These are phyloP conservation scores for Ceratonia siliqua DNA, from an alignment of 306 rosid genomes.

Conservation along the genomic window DNA sequence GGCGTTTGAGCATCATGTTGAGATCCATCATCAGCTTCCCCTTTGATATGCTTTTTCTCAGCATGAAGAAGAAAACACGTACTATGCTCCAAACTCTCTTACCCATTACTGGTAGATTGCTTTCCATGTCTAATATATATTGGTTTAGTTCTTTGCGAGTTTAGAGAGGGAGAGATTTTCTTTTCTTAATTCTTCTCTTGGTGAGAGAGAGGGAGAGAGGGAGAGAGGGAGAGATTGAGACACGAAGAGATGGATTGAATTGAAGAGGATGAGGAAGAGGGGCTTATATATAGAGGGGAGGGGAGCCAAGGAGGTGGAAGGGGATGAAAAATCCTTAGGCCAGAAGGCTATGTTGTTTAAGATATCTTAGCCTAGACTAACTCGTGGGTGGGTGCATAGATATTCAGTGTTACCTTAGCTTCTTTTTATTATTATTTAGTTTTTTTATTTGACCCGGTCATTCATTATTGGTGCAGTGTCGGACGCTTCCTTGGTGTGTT, in stretches of 20 bases:
- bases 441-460: background rate
- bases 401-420: conserved; percentile 24
- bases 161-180: conserved; percentile 30
- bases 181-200: background rate
- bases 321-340: background rate
- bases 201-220: conserved; percentile 27
- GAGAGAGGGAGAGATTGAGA: background rate
- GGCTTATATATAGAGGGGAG: background rate
- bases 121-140: conserved; percentile 45
- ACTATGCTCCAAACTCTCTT: conserved; percentile 68
- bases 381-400: conserved; percentile 24
- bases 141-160: background rate
- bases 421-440: background rate
- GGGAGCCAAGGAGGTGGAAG: background rate
- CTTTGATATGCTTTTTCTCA: conserved; percentile 70
- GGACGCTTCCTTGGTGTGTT: background rate
- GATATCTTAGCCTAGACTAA: conserved; percentile 2
- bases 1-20: conserved; percentile 78
- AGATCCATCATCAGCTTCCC: conserved; percentile 62
- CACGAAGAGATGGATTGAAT: background rate
- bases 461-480: background rate
- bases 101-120: conserved; percentile 42
- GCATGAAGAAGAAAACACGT: conserved; percentile 66
- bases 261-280: conserved; percentile 9
- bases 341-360: too few relatives aligned